Evolutionary conservation across 805 yeast species (phyloP).

Genomic region (Candida koratica): DNA sequence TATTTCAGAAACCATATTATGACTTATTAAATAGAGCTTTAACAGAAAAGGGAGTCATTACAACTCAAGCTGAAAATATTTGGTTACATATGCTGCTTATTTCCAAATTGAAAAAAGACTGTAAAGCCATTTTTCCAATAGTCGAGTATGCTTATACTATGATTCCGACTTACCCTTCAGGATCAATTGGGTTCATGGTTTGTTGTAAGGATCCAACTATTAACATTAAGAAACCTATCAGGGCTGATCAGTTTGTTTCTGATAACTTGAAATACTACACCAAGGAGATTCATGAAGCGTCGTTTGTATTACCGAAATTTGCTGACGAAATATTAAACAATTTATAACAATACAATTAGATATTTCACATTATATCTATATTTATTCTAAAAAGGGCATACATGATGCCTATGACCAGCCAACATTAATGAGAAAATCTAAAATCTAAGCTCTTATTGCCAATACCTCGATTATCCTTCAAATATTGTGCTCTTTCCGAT

Average conservation of each 20-base stretch:
- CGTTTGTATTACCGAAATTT: conserved; percentile 90
- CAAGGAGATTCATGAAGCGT: conserved; percentile 76
- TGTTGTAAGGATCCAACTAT: conserved; percentile 72
- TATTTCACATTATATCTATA: too few species aligned
- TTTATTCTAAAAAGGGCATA: too few species aligned
- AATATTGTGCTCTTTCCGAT: conserved; percentile 19
- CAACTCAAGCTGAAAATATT: conserved; percentile 93
- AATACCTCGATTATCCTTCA: conserved; percentile 17
- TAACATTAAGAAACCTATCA: conserved; percentile 63
- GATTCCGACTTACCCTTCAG: conserved; percentile 96
- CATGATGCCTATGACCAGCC: too few species aligned
- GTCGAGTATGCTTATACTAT: conserved; percentile 89
- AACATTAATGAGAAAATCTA: conserved; percentile 20
- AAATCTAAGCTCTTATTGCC: conserved; percentile 26
- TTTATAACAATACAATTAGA: too few species aligned
- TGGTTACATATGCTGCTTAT: conserved; percentile 89
- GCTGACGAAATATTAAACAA: conserved; percentile 52
- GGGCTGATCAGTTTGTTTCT: conserved; percentile 61
- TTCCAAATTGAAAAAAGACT: conserved; percentile 74
- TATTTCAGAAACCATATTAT: conserved; percentile 91
- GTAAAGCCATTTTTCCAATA: conserved; percentile 81
- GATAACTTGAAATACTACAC: conserved; percentile 78
- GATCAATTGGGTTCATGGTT: conserved; percentile 97
- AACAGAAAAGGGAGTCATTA: conserved; percentile 84
- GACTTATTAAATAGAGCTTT: conserved; percentile 80